phyloP scores from a whole-genome alignment of 2,329 filamentous ascomycete species.

The Keithomyces neogunnii region DNA sequence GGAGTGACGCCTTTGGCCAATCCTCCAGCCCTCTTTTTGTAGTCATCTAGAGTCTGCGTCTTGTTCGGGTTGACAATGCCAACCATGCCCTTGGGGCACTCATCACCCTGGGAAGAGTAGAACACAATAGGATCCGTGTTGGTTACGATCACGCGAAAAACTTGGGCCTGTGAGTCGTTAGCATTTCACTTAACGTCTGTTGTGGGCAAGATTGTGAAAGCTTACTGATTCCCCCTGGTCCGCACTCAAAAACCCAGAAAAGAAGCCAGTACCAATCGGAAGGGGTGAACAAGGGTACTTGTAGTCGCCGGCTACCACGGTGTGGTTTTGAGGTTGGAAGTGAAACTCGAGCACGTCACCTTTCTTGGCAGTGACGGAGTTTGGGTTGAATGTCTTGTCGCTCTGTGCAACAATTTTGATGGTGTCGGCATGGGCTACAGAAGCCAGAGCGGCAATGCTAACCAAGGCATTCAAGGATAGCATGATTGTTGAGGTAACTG shows the following conservation, averaged over 20 bases:
- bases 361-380: constrained; percentile 20
- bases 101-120: constrained; percentile 29
- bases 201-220: no score
- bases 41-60: constrained; percentile 21
- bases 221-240: constrained; percentile 20
- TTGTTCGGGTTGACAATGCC: constrained; percentile 27
- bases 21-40: constrained; percentile 19
- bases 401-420: constrained; percentile 25
- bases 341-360: constrained; percentile 29
- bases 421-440: constrained; percentile 20
- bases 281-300: constrained; percentile 25
- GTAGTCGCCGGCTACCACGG: constrained; percentile 27
- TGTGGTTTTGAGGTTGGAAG: constrained; percentile 28
- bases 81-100: constrained; percentile 30
- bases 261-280: constrained; percentile 25
- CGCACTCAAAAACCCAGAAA: constrained; percentile 25
- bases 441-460: constrained; percentile 15
- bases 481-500: constrained; percentile 13
- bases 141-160: constrained; percentile 26
- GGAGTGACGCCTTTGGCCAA: constrained; percentile 20
- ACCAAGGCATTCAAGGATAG: constrained; percentile 19
- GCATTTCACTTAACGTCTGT: neutral
- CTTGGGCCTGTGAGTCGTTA: constrained; percentile 18
- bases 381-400: constrained; percentile 24
- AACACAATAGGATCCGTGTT: constrained; percentile 25